Evolutionary conservation across 805 yeast genomes (phyloP).

Genomic region (Kodamaea leandrae): DNA sequence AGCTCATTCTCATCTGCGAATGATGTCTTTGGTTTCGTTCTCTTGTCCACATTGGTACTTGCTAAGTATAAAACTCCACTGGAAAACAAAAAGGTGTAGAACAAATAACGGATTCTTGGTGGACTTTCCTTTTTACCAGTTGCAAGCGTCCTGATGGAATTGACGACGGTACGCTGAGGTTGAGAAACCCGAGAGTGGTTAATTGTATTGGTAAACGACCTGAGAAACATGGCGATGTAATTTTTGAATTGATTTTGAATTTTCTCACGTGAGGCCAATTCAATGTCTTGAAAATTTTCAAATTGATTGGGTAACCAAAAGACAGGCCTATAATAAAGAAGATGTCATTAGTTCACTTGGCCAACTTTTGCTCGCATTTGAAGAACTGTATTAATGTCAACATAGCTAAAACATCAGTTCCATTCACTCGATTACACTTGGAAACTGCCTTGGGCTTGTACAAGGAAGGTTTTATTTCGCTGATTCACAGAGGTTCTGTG

Average conservation of each 20-base stretch:
- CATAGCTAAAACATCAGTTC: conserved; percentile 72
- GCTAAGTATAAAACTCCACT: conserved; percentile 31
- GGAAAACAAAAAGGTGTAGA: conserved; percentile 34
- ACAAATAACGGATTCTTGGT: conserved; percentile 37
- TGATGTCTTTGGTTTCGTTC: conserved; percentile 32
- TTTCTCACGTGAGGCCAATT: conserved; percentile 1
- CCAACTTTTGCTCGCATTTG: conserved; percentile 81
- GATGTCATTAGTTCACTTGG: conserved; percentile 86
- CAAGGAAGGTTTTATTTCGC: conserved; percentile 84
- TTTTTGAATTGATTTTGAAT: background rate
- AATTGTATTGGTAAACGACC: background rate
- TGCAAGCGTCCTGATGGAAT: conserved; percentile 5
- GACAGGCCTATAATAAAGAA: background rate
- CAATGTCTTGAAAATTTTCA: conserved; percentile 2
- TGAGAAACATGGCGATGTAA: background rate
- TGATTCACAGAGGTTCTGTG: conserved; percentile 80
- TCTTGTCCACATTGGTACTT: conserved; percentile 29
- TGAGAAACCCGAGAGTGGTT: background rate
- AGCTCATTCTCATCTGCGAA: conserved; percentile 49
- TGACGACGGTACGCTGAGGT: background rate
- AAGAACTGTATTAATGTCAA: conserved; percentile 83
- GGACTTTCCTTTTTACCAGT: conserved; percentile 7
- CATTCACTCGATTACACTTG: conserved; percentile 78
- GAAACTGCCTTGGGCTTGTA: conserved; percentile 81
- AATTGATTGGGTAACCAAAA: background rate